Conservation (phyloP, 2,329 filamentous ascomycete genomes). For the Aspergillus ochraceus region DNA sequence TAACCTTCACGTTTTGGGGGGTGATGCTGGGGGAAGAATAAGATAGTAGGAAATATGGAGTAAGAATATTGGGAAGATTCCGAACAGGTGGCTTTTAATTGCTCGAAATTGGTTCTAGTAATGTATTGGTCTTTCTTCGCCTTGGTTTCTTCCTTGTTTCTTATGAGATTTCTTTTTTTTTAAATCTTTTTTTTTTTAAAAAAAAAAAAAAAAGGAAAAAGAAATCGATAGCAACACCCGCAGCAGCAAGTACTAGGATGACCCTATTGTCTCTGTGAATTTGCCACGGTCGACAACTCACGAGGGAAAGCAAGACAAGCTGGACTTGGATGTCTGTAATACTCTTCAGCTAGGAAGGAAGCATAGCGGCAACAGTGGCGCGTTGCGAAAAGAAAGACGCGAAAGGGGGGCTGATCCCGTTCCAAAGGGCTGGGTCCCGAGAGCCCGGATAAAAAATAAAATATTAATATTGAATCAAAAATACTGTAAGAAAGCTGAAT, state of each 20-base stretch:
- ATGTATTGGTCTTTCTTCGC: background rate
- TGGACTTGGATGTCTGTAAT: slow-evolving; percentile 7
- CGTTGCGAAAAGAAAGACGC: slow-evolving; percentile 11
- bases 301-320: slow-evolving; percentile 15
- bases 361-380: slow-evolving; percentile 21
- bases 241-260: background rate
- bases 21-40: background rate
- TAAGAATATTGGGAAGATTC: background rate
- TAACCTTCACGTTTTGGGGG: background rate
- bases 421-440: slow-evolving; percentile 23
- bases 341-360: slow-evolving; percentile 9
- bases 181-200: background rate
- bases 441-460: slow-evolving; percentile 21
- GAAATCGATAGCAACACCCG: slow-evolving; percentile 1
- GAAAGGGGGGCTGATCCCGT: slow-evolving; percentile 17
- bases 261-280: slow-evolving; percentile 1
- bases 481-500: slow-evolving; percentile 1
- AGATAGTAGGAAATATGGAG: background rate
- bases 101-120: background rate
- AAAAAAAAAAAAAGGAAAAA: background rate
- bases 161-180: background rate
- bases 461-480: background rate
- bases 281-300: slow-evolving; percentile 35
- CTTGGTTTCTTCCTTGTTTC: background rate
- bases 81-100: background rate